These are phyloP conservation scores for Neopestalotiopsis rosae DNA, from an alignment of 2,329 filamentous ascomycete genomes.

Conservation along the genomic window DNA sequence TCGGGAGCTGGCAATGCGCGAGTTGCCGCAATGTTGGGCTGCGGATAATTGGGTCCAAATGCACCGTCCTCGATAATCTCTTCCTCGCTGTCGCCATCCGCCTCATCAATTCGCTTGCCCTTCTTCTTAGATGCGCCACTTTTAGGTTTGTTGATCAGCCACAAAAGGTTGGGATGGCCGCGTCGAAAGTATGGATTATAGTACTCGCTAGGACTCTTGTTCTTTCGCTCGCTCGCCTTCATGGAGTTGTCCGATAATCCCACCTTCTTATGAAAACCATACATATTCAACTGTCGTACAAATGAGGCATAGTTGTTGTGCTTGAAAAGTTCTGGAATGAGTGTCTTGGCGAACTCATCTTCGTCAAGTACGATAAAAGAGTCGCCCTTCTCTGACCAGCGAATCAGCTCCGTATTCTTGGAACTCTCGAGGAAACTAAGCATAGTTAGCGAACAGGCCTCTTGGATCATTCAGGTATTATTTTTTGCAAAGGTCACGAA, in stretches of 20 bases:
- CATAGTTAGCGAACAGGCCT: constrained; percentile 13
- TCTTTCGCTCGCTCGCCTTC: constrained; percentile 95
- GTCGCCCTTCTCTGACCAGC: constrained; percentile 95
- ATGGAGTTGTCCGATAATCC: constrained; percentile 96
- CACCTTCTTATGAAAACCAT: constrained; percentile 96
- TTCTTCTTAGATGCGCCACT: constrained; percentile 66
- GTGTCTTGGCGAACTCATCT: constrained; percentile 96
- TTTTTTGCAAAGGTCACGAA: constrained; percentile 48
- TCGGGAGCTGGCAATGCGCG: constrained; percentile 49
- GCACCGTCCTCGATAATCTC: constrained; percentile 51
- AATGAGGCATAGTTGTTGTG: constrained; percentile 99
- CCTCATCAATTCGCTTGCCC: constrained; percentile 64
- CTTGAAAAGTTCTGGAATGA: constrained; percentile 98
- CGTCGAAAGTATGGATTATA: constrained; percentile 96
- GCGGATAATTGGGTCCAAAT: constrained; percentile 45
- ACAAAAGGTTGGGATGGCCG: constrained; percentile 88
- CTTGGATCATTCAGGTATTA: too few species aligned
- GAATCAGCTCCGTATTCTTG: constrained; percentile 92
- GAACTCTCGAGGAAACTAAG: constrained; percentile 88
- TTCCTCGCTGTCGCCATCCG: constrained; percentile 75
- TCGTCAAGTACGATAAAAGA: constrained; percentile 97
- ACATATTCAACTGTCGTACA: constrained; percentile 94
- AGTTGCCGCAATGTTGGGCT: constrained; percentile 27
- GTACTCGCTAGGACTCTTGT: constrained; percentile 98
- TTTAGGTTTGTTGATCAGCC: constrained; percentile 96